A percentile compares a stretch with the other conserved stretches of the same genome.
Evolutionary conservation across 2,329 filamentous ascomycete genomes (phyloP).

Genomic region (Basipetospora sp.): DNA sequence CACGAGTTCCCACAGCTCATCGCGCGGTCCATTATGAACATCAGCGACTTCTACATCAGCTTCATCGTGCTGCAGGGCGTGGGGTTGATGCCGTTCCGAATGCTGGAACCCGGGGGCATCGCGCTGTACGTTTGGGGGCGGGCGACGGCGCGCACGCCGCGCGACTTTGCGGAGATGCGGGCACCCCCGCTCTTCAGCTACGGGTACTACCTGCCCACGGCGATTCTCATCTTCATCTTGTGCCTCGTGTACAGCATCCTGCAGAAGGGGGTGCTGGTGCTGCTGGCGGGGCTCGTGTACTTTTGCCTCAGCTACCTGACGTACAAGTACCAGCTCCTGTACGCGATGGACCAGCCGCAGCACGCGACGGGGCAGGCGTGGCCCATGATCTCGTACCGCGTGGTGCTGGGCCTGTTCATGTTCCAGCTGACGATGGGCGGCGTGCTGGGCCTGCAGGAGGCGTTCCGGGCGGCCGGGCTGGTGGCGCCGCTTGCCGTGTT

Average conservation of each 20-base stretch:
- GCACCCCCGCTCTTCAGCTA: conserved; percentile 84
- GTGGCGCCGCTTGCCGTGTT: conserved; percentile 62
- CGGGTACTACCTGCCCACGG: conserved; percentile 86
- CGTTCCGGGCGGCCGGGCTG: conserved; percentile 57
- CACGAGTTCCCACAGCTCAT: conserved; percentile 62
- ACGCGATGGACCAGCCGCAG: conserved; percentile 94
- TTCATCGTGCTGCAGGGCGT: conserved; percentile 87
- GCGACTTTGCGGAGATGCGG: conserved; percentile 71
- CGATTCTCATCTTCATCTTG: conserved; percentile 83
- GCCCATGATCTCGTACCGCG: conserved; percentile 89
- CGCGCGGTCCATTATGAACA: conserved; percentile 56
- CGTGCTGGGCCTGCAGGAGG: conserved; percentile 59
- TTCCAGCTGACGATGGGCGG: conserved; percentile 88
- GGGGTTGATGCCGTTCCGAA: conserved; percentile 82
- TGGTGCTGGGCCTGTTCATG: conserved; percentile 71
- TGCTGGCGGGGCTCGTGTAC: conserved; percentile 70
- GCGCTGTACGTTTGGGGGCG: conserved; percentile 67
- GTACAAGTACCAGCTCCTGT: conserved; percentile 94
- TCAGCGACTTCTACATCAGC: conserved; percentile 80
- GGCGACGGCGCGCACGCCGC: conserved; percentile 68
- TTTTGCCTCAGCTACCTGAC: conserved; percentile 73
- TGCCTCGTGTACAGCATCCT: conserved; percentile 90
- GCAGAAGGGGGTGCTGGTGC: conserved; percentile 61
- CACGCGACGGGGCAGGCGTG: conserved; percentile 87
- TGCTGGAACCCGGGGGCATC: conserved; percentile 80